These are phyloP conservation scores for Filobasidium wieringae DNA, from an alignment of 768 basidiomycete genomes.

Conservation along the genomic window DNA sequence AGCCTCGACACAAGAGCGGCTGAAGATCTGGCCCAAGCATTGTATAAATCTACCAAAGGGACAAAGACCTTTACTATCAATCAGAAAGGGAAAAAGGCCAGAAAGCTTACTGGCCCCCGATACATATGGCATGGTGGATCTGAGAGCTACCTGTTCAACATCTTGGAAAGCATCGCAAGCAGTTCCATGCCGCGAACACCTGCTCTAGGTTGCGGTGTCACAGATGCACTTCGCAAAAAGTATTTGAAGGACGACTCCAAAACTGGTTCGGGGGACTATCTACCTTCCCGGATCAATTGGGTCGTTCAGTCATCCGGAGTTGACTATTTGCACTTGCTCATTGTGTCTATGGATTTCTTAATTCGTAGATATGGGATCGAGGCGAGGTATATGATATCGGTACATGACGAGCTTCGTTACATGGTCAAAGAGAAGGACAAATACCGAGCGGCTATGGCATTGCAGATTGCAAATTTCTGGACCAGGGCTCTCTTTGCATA, in stretches of 20 bases:
- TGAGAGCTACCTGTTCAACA: constrained; percentile 95
- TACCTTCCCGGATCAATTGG: constrained; percentile 98
- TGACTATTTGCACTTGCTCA: constrained; percentile 91
- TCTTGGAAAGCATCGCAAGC: constrained; percentile 83
- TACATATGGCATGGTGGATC: constrained; percentile 94
- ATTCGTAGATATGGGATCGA: constrained; percentile 66
- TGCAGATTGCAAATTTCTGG: constrained; percentile 95
- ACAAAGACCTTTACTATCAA: constrained; percentile 42
- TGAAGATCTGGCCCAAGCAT: constrained; percentile 62
- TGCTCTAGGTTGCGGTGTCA: constrained; percentile 85
- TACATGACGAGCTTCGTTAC: constrained; percentile 94
- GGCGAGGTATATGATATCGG: constrained; percentile 88
- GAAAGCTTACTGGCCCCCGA: constrained; percentile 46
- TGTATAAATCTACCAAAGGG: constrained; percentile 90
- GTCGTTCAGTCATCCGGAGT: constrained; percentile 97
- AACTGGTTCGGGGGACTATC: constrained; percentile 43
- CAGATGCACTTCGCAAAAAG: constrained; percentile 80
- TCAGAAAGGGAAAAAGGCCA: constrained; percentile 60
- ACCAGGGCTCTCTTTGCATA: constrained; percentile 81
- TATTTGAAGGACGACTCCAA: constrained; percentile 57
- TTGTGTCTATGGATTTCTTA: constrained; percentile 87
- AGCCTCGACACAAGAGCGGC: constrained; percentile 67
- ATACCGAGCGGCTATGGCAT: constrained; percentile 78
- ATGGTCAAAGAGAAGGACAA: constrained; percentile 77
- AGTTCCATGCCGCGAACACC: constrained; percentile 81